A percentile compares a stretch with the other conserved stretches of the same genome.
Conservation (phyloP, 2,329 filamentous ascomycete genomes). For the Colletotrichum gigasporum region DNA sequence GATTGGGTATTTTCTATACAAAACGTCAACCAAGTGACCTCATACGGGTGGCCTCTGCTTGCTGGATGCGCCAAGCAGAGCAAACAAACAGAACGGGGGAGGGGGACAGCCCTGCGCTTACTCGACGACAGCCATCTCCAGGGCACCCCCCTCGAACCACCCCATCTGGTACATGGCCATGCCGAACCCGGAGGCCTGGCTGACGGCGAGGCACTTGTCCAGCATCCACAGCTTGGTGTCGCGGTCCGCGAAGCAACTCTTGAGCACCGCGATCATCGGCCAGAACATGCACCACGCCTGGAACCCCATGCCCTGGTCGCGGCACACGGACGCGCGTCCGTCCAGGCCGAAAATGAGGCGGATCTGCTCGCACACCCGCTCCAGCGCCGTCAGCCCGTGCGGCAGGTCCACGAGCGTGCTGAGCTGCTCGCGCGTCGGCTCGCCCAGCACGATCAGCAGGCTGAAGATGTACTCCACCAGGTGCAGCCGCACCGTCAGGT, state of each 20-base stretch:
- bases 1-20: too few relatives aligned
- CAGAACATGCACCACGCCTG: constrained; percentile 28
- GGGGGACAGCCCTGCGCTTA: background rate
- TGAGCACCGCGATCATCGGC: constrained; percentile 19
- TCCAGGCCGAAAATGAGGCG: constrained; percentile 18
- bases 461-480: constrained; percentile 8
- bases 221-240: constrained; percentile 10
- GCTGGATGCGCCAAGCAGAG: background rate
- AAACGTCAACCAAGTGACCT: too few relatives aligned
- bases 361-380: constrained; percentile 26
- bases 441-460: constrained; percentile 16
- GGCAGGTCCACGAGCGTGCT: constrained; percentile 12
- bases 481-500: constrained; percentile 17
- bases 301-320: constrained; percentile 6
- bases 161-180: constrained; percentile 20
- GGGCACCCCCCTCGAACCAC: background rate
- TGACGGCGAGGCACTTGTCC: constrained; percentile 12
- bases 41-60: too few relatives aligned
- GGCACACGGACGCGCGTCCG: constrained; percentile 8
- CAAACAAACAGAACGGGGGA: too few relatives aligned
- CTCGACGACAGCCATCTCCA: background rate
- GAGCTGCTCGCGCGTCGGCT: constrained; percentile 19
- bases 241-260: constrained; percentile 4
- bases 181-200: constrained; percentile 23
- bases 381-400: constrained; percentile 23